Evolutionary conservation across 805 yeast genomes (phyloP).

Genomic region (Yamadazyma tumulicola): DNA sequence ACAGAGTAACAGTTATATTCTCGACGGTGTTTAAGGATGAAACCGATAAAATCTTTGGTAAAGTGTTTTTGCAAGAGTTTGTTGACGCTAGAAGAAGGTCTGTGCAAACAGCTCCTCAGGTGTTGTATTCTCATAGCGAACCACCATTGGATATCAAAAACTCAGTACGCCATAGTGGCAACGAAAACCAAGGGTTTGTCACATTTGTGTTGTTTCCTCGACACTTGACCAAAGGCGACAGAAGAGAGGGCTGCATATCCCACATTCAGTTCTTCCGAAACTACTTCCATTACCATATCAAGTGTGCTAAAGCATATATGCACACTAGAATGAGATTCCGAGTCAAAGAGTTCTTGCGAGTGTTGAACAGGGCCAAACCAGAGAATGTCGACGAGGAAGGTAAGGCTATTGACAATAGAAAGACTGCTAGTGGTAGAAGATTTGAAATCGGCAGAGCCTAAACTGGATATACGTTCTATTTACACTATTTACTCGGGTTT

Average conservation of each 20-base stretch:
- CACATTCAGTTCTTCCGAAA: slow-evolving; percentile 92
- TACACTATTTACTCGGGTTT: slow-evolving; percentile 47
- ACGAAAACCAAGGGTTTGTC: slow-evolving; percentile 49
- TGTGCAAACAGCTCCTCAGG: slow-evolving; percentile 98
- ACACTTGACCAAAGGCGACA: slow-evolving; percentile 59
- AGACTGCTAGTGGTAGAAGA: slow-evolving; percentile 71
- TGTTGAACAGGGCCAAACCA: slow-evolving; percentile 93
- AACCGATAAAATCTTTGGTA: slow-evolving; percentile 88
- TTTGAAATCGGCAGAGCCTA: slow-evolving; percentile 38
- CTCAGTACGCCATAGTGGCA: slow-evolving; percentile 30
- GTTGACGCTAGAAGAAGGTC: slow-evolving; percentile 95
- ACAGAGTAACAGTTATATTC: slow-evolving; percentile 94
- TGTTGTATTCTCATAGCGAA: slow-evolving; percentile 80
- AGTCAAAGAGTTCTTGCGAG: slow-evolving; percentile 90
- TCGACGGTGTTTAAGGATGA: slow-evolving; percentile 94
- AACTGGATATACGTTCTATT: slow-evolving; percentile 1
- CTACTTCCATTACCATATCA: slow-evolving; percentile 97
- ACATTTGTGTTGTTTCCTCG: slow-evolving; percentile 79
- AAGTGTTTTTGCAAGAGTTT: slow-evolving; percentile 87
- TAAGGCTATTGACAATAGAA: slow-evolving; percentile 44
- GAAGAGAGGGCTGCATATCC: slow-evolving; percentile 82
- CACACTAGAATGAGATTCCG: slow-evolving; percentile 98
- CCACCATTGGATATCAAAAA: slow-evolving; percentile 78
- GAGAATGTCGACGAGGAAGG: slow-evolving; percentile 78
- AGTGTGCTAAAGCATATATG: slow-evolving; percentile 96